Evolutionary conservation across 164 flowering plant species (phyloP).

Genomic region (Chimonanthus praecox): DNA sequence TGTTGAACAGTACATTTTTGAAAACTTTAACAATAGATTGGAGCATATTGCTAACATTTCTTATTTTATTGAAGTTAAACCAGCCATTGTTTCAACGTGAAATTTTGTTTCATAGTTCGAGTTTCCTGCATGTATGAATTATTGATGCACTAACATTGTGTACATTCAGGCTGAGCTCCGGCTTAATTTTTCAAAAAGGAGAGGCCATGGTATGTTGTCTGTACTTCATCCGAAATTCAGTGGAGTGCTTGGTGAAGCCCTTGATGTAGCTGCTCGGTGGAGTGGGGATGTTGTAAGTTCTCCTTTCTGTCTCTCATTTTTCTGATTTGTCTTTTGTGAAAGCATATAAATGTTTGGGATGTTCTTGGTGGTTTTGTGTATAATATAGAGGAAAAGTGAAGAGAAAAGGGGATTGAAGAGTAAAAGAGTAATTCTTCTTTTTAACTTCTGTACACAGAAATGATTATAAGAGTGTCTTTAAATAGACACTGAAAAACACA

Average conservation of each 20-base stretch:
- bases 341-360: not conserved
- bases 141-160: not conserved
- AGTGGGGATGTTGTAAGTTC: constrained; percentile 97
- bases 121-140: not conserved
- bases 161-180: constrained; percentile 86
- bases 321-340: not conserved
- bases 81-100: not conserved
- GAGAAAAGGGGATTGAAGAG: no score
- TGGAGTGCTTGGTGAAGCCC: constrained; percentile 91
- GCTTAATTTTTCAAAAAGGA: constrained; percentile 87
- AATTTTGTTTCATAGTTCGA: not conserved
- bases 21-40: no score
- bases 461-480: no score
- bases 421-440: no score
- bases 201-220: constrained; percentile 86
- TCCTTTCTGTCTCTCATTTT: not conserved
- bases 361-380: no score
- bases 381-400: no score
- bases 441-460: no score
- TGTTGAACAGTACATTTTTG: not conserved
- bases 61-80: no score
- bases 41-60: not conserved
- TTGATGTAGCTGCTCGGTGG: constrained; percentile 98
- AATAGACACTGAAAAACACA: no score
- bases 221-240: constrained; percentile 93